A percentile compares a stretch with the other conserved stretches of the same genome.
Conservation (phyloP, 768 basidiomycete species). For the Melanogaster broomeanus region DNA sequence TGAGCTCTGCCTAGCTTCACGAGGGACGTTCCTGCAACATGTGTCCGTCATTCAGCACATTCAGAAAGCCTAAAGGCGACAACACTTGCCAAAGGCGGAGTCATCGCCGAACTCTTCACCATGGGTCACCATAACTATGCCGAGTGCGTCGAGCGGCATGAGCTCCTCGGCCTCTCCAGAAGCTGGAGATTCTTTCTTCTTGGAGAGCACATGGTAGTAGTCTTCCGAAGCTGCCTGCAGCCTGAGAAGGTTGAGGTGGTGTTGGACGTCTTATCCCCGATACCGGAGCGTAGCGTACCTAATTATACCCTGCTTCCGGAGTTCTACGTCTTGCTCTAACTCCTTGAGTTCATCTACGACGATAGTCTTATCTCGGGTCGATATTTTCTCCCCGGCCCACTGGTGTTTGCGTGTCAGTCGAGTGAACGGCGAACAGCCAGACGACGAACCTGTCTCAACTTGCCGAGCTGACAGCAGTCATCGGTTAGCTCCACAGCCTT, state of each 20-base stretch:
- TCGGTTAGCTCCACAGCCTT: background rate
- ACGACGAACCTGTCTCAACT: conserved; percentile 67
- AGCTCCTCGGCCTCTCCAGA: conserved; percentile 68
- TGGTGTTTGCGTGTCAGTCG: conserved; percentile 35
- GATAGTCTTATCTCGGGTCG: conserved; percentile 76
- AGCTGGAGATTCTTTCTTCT: conserved; percentile 70
- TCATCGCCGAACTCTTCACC: conserved; percentile 82
- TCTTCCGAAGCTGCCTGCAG: conserved; percentile 69
- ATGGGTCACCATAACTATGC: conserved; percentile 84
- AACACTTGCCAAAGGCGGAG: conserved; percentile 62
- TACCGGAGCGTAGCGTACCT: conserved; percentile 48
- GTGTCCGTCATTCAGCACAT: background rate
- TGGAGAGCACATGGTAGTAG: conserved; percentile 70
- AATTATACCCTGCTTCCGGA: conserved; percentile 70
- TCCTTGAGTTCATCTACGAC: conserved; percentile 79
- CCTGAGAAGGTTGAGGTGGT: conserved; percentile 40
- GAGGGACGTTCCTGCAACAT: conserved; percentile 61
- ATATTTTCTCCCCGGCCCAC: conserved; percentile 92
- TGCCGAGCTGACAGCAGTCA: conserved; percentile 57
- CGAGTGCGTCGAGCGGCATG: conserved; percentile 74
- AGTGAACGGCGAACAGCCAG: conserved; percentile 2
- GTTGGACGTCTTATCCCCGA: background rate
- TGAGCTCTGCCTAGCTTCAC: conserved; percentile 79
- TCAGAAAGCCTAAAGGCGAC: conserved; percentile 4
- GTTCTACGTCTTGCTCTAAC: conserved; percentile 82